A percentile compares a stretch with the other conserved stretches of the same genome.
Conservation (phyloP, 768 basidiomycete genomes). For the Crassisporium funariophilum region DNA sequence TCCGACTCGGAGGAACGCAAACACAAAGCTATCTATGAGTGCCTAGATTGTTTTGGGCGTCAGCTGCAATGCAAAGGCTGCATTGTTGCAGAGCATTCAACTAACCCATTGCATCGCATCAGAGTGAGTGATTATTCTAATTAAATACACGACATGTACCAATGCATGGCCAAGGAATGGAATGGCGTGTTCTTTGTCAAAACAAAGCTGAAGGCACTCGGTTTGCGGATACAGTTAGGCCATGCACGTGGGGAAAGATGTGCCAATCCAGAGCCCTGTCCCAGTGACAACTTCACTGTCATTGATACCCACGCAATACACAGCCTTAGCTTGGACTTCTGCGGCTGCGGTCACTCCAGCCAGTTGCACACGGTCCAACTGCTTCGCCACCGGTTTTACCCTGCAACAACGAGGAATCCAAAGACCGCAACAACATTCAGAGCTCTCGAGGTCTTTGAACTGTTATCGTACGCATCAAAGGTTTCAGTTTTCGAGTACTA, state of each 20-base stretch:
- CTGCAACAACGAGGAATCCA: slow-evolving; percentile 15
- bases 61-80: slow-evolving; percentile 4
- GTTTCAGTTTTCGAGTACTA: slow-evolving; percentile 33
- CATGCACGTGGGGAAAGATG: slow-evolving; percentile 20
- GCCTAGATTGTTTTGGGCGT: slow-evolving; percentile 2
- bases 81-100: slow-evolving; percentile 1
- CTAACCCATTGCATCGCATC: slow-evolving; percentile 5
- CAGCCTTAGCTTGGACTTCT: slow-evolving; percentile 30
- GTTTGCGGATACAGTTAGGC: slow-evolving; percentile 28
- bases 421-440: slow-evolving; percentile 28
- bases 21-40: no score
- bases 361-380: slow-evolving; percentile 19
- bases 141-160: background rate
- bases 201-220: slow-evolving; percentile 20
- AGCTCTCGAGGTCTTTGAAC: slow-evolving; percentile 28
- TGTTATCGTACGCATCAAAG: slow-evolving; percentile 29
- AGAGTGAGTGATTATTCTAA: slow-evolving; percentile 2
- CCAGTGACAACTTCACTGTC: slow-evolving; percentile 29
- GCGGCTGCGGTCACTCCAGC: slow-evolving; percentile 23
- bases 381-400: slow-evolving; percentile 20
- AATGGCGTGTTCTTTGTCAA: slow-evolving; percentile 13
- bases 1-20: background rate
- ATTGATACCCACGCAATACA: slow-evolving; percentile 32
- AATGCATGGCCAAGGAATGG: slow-evolving; percentile 7
- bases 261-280: slow-evolving; percentile 5